phyloP scores from a whole-genome alignment of 2,329 filamentous ascomycete species.

The Ophiostoma perfectum region DNA sequence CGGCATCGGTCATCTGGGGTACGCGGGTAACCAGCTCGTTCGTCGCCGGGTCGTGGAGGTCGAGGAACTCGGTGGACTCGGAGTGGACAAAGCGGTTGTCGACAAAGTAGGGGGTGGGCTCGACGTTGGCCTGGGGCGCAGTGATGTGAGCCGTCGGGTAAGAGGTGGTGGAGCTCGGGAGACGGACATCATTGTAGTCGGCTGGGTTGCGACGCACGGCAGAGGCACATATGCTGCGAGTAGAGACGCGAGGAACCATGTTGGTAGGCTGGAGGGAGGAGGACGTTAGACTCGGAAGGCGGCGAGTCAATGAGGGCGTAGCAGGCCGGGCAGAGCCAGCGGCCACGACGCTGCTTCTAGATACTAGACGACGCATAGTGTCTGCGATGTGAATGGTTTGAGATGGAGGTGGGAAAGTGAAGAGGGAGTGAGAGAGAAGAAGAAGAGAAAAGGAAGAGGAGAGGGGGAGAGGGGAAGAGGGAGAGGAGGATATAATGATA shows the following conservation, averaged over 20 bases:
- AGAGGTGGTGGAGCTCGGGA: slow-evolving; percentile 51
- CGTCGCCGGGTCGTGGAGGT: slow-evolving; percentile 75
- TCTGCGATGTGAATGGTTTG: not conserved
- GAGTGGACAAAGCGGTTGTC: slow-evolving; percentile 73
- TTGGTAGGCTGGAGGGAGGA: not conserved
- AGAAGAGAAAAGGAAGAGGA: not conserved
- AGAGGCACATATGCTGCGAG: slow-evolving; percentile 53
- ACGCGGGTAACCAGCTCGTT: slow-evolving; percentile 81
- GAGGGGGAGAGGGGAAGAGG: not conserved
- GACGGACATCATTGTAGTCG: slow-evolving; percentile 34
- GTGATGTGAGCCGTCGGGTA: slow-evolving; percentile 70
- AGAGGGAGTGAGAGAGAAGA: not conserved
- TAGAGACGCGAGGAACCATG: slow-evolving; percentile 29
- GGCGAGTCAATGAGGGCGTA: not conserved
- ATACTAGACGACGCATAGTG: slow-evolving; percentile 44
- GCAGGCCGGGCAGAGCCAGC: slow-evolving; percentile 22
- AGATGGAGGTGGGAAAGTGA: not conserved
- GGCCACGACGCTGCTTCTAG: slow-evolving; percentile 36
- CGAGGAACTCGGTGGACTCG: slow-evolving; percentile 65
- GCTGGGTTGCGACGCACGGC: slow-evolving; percentile 50
- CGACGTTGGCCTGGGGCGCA: slow-evolving; percentile 50
- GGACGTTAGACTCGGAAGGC: not conserved
- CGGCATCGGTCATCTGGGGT: slow-evolving; percentile 71
- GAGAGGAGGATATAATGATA: not conserved
- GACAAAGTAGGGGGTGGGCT: slow-evolving; percentile 74